phyloP scores from a whole-genome alignment of 2,329 filamentous ascomycete species.

The Microsporum canis region DNA sequence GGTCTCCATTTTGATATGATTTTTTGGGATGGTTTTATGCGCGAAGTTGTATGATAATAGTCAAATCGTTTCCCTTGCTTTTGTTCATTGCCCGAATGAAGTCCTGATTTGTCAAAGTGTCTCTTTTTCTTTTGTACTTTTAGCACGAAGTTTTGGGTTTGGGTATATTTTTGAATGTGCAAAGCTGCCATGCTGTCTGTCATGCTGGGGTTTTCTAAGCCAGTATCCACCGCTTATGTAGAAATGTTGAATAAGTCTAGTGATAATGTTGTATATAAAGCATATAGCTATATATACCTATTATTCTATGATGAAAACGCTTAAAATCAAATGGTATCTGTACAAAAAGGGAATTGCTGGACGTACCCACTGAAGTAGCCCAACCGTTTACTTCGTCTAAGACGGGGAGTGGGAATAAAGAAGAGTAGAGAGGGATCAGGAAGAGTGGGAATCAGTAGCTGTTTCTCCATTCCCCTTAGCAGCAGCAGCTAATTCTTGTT shows the following conservation, averaged over 20 bases:
- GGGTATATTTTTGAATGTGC: no score
- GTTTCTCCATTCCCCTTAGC: background rate
- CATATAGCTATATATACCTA: background rate
- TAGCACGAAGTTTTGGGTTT: background rate
- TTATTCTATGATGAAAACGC: background rate
- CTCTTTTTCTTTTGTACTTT: background rate
- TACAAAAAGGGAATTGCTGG: background rate
- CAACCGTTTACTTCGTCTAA: background rate
- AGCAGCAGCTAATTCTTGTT: constrained; percentile 26
- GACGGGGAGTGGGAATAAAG: background rate
- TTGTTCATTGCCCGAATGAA: background rate
- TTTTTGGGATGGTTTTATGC: background rate
- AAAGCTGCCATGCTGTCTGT: background rate
- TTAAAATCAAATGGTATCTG: constrained; percentile 3
- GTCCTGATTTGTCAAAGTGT: background rate
- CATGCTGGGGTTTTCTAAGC: background rate
- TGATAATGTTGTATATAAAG: background rate
- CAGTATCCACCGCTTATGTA: background rate
- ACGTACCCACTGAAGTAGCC: background rate
- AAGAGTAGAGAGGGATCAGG: background rate
- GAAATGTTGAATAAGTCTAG: background rate
- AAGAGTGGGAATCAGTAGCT: background rate
- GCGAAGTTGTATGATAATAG: constrained; percentile 1
- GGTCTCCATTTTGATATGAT: constrained; percentile 3
- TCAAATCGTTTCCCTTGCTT: background rate